Percentiles rank a stretch among this genome's conserved stretches.
These are phyloP conservation scores for Teratosphaeria epicoccoides DNA, from an alignment of 2,329 filamentous ascomycete species.

Conservation along the genomic window DNA sequence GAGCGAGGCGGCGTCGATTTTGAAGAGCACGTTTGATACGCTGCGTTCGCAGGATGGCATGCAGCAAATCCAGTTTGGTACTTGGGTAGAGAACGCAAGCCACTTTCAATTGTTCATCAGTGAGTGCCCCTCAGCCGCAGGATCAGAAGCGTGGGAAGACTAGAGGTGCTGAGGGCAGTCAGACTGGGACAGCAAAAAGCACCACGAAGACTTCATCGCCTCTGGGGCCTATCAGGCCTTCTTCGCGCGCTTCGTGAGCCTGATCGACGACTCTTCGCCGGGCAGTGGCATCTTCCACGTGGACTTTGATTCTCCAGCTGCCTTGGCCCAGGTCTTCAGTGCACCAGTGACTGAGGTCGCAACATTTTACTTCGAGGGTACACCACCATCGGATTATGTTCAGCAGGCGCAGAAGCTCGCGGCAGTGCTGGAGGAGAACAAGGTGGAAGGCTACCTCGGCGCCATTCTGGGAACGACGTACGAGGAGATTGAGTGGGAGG, in stretches of 20 bases:
- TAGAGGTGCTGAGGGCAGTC: background rate
- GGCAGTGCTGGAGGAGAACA: constrained; percentile 23
- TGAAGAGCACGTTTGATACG: constrained; percentile 25
- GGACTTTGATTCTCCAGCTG: constrained; percentile 18
- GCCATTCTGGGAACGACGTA: constrained; percentile 17
- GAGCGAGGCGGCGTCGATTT: constrained; percentile 20
- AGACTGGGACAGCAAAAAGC: constrained; percentile 35
- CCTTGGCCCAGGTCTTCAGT: constrained; percentile 15
- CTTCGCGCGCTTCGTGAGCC: constrained; percentile 18
- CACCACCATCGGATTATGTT: constrained; percentile 25
- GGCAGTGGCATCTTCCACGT: constrained; percentile 24
- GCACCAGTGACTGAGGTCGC: constrained; percentile 42
- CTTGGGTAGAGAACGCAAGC: constrained; percentile 29
- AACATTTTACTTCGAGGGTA: constrained; percentile 33
- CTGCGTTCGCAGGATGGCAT: constrained; percentile 29
- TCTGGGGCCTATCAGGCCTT: constrained; percentile 31
- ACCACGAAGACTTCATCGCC: constrained; percentile 32
- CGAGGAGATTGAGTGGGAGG: constrained; percentile 20
- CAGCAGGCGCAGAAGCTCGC: constrained; percentile 30
- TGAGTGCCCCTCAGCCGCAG: constrained; percentile 16
- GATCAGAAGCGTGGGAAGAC: background rate
- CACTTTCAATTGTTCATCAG: constrained; percentile 31
- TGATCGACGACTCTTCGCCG: constrained; percentile 17
- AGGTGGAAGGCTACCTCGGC: constrained; percentile 14
- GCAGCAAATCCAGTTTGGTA: constrained; percentile 27